Conservation (phyloP, 805 yeast species). For the Ogataea angusta region DNA sequence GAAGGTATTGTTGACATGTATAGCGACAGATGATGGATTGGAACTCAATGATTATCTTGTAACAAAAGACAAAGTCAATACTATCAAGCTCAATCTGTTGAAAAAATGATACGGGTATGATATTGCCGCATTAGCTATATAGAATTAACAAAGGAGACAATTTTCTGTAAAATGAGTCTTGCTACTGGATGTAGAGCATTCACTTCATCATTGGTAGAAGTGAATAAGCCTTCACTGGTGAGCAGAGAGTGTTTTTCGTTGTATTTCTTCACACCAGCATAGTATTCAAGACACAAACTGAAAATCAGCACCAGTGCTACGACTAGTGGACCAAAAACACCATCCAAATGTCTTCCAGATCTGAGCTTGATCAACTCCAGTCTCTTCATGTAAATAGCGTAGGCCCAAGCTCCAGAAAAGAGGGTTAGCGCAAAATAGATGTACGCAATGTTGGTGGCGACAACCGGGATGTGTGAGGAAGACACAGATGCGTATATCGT, state of each 20-base stretch:
- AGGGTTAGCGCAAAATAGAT: constrained; percentile 76
- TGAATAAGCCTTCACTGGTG: constrained; percentile 2
- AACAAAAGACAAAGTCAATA: constrained; percentile 26
- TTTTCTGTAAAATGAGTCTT: constrained; percentile 21
- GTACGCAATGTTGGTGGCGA: constrained; percentile 73
- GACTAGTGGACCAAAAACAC: constrained; percentile 82
- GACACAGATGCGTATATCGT: constrained; percentile 74
- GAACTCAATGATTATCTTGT: constrained; percentile 15
- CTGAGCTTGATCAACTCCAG: constrained; percentile 72
- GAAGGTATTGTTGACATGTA: constrained; percentile 33
- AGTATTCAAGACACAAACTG: constrained; percentile 70
- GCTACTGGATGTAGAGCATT: constrained; percentile 28
- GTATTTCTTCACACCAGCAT: constrained; percentile 51
- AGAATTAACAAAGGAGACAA: constrained; percentile 25
- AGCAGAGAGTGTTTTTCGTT: constrained; percentile 22
- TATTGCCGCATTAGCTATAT: constrained; percentile 5
- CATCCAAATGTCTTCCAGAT: constrained; percentile 85
- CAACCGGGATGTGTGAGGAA: constrained; percentile 56
- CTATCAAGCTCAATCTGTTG: constrained; percentile 25
- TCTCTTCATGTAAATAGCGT: constrained; percentile 68
- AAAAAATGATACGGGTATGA: constrained; percentile 6
- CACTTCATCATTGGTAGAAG: constrained; percentile 16
- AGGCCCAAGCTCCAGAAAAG: constrained; percentile 89
- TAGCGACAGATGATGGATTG: constrained; percentile 18
- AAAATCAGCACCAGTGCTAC: constrained; percentile 65